Percentiles rank a stretch among this genome's conserved stretches.
Evolutionary conservation across 768 basidiomycete species (phyloP).

Genomic region (Xanthoconium purpureum): DNA sequence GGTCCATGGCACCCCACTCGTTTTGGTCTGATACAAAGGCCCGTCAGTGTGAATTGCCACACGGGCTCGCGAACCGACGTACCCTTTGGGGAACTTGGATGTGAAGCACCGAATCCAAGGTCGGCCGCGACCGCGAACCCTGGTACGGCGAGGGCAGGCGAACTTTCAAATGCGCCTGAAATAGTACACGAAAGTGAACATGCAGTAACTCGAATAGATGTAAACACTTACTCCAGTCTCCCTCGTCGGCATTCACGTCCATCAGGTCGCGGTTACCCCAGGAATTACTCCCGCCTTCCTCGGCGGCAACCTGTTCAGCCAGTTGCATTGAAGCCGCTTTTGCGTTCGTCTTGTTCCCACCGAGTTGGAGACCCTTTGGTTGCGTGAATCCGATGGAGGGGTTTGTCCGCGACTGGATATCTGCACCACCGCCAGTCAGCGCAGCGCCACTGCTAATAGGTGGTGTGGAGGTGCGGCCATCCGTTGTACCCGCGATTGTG

Average conservation of each 20-base stretch:
- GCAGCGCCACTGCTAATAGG: constrained; percentile 4
- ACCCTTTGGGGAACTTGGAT: constrained; percentile 14
- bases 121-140: constrained; percentile 23
- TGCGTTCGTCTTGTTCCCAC: constrained; percentile 47
- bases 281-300: constrained; percentile 42
- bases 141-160: constrained; percentile 30
- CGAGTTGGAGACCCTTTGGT: constrained; percentile 67
- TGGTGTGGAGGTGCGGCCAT: constrained; percentile 46
- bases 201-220: neutral
- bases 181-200: neutral
- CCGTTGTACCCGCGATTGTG: constrained; percentile 45
- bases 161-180: constrained; percentile 75
- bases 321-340: constrained; percentile 49
- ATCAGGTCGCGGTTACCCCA: constrained; percentile 85
- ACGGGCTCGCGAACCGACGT: neutral
- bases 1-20: constrained; percentile 24
- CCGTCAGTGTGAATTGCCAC: neutral
- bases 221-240: constrained; percentile 81
- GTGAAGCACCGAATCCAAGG: constrained; percentile 25
- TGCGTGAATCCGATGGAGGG: constrained; percentile 31
- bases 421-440: neutral
- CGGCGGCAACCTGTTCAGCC: constrained; percentile 52
- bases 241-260: constrained; percentile 89
- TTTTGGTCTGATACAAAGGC: constrained; percentile 6
- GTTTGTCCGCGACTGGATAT: neutral